Base-by-base conservation (phyloP, 2,329 filamentous ascomycete species). In the Escovopsis weberi region DNA sequence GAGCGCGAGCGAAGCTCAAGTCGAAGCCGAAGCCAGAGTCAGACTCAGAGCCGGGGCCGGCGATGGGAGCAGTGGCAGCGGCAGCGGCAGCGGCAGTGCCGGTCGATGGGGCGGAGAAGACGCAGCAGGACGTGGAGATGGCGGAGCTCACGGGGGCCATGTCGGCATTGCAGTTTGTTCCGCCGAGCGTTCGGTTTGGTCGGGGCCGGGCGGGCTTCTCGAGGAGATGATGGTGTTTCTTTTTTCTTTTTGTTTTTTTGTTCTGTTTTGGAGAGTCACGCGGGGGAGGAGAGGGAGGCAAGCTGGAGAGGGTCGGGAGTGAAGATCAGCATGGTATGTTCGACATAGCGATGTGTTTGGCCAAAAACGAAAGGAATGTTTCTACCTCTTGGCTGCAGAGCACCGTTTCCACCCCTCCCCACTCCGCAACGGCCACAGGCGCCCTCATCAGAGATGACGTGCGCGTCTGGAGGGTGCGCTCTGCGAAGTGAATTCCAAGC, bases 111-210 rank as follows among this genome's bases (percentile, higher is more conserved):
- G 15, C 50, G 55, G 19, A 47, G 49, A 32, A 50, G 50, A 11
- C 57, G 55, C 33, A 35, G 33, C n/a, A 35, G 4, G 70, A 74
- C 45, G 64, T 69, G 15, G 67, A 72, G 12, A 79, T 85, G 70
- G 74, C 79, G 37, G 71, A 72, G 42, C 63, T 88, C 4, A 63
- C 75, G 2, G 71, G 70, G 7, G 75, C 79, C 43, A 83, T 88
- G 79, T 83, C 81, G 1, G 67, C 80, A 4, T 62, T 88, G 46
- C 75, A 75, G 41, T 85, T 88, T 53, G 69, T 87, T 6, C 83
- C 83, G 15, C 67, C 69, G 18, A 81, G 74, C 50, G 63, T 85
- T 40, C 70, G 72, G 9, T 84, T 85, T 56, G 80, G 80, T 12
- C 68, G 73, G 44, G 68, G 69, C 39, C 69, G 67, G 44, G 59